A percentile compares a stretch with the other conserved stretches of the same genome.
These are phyloP conservation scores for Amylostereum areolatum DNA, from an alignment of 1,284 basidiomycete species.

Conservation along the genomic window DNA sequence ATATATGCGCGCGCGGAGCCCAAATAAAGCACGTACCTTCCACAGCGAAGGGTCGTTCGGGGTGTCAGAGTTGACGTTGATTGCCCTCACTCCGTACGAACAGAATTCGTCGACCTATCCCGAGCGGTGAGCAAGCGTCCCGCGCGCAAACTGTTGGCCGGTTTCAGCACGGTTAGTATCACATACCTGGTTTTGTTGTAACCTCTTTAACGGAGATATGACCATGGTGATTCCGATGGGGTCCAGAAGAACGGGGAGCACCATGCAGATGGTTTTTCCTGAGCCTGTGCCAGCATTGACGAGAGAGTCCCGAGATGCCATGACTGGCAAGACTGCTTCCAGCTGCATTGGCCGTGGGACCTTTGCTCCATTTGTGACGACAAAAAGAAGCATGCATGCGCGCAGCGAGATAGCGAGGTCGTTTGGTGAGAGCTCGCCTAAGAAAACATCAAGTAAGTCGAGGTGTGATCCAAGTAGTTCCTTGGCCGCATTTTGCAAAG, in stretches of 20 bases:
- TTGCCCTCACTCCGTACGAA: too few relatives aligned
- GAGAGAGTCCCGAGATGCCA: not conserved
- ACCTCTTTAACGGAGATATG: not conserved
- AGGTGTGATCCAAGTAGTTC: too few relatives aligned
- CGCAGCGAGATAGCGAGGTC: not conserved
- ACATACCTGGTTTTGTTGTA: not conserved
- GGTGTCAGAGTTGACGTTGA: too few relatives aligned
- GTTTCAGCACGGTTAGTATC: too few relatives aligned
- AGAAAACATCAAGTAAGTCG: too few relatives aligned
- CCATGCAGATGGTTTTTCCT: constrained; percentile 3
- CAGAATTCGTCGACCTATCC: too few relatives aligned
- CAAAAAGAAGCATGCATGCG: not conserved
- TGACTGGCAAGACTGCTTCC: not conserved
- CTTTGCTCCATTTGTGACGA: not conserved
- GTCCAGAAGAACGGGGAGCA: constrained; percentile 1
- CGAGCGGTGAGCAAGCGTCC: too few relatives aligned
- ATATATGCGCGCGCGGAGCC: too few relatives aligned
- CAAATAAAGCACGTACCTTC: too few relatives aligned
- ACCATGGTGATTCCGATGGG: not conserved
- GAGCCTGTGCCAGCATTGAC: constrained; percentile 3
- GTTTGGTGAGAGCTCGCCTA: not conserved
- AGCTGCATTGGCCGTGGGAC: constrained; percentile 1
- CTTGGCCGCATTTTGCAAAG: too few relatives aligned
- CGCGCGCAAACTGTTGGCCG: too few relatives aligned
- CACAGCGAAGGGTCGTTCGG: too few relatives aligned